Percentiles rank a stretch among this genome's conserved stretches.
These are phyloP conservation scores for Eimeria falciformis DNA, from an alignment of 169 alveolate genomes.

Conservation along the genomic window DNA sequence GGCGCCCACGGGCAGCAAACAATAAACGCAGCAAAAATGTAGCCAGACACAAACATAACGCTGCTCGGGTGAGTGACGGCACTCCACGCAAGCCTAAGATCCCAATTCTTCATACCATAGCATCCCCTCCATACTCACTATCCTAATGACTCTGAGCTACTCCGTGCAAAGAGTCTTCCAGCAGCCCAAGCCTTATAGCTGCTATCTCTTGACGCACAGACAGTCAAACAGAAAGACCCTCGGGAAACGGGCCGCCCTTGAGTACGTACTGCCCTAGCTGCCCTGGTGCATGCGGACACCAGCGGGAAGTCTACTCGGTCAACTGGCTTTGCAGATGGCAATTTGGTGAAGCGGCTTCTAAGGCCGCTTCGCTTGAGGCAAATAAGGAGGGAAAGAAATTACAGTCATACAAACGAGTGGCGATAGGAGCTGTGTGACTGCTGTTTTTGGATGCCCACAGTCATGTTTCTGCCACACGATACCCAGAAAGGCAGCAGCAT, in stretches of 20 bases:
- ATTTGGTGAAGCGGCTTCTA: background rate
- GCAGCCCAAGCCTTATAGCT: background rate
- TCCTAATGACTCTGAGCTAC: background rate
- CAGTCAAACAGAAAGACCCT: no score
- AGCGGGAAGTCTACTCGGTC: conserved; percentile 10
- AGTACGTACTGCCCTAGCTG: no score
- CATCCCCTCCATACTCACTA: background rate
- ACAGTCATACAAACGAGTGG: background rate
- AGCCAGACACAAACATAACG: background rate
- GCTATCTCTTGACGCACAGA: no score
- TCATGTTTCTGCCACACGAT: background rate
- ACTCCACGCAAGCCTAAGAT: background rate
- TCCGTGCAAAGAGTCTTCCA: background rate
- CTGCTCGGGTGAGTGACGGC: background rate
- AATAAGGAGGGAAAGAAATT: background rate
- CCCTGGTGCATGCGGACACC: conserved; percentile 61
- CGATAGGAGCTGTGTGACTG: background rate
- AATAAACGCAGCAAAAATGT: no score
- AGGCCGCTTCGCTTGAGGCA: background rate
- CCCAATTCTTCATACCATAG: background rate
- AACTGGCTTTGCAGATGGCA: conserved; percentile 33
- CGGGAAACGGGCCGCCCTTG: no score
- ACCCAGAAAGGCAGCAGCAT: background rate
- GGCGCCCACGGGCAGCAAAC: background rate
- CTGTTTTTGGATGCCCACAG: background rate